phyloP scores from a whole-genome alignment of 345 rosid species.

The Atalantia buxifolia region DNA sequence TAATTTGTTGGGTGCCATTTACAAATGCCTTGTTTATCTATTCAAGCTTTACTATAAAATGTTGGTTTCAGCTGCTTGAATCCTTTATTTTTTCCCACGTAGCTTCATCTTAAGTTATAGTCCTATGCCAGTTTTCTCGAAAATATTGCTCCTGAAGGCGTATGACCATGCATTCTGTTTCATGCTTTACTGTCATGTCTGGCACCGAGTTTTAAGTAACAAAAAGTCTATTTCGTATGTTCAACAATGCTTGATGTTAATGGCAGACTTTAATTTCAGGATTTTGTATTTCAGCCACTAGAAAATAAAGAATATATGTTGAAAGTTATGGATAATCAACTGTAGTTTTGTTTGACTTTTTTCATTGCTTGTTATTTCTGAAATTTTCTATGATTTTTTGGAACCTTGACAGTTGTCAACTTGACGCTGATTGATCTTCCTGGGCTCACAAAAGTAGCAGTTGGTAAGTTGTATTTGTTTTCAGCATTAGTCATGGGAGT shows the following conservation, averaged over 20 bases:
- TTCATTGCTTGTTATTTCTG: background rate
- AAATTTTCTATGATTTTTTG: conserved; percentile 10
- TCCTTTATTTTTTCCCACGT: background rate
- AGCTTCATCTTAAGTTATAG: background rate
- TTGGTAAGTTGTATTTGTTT: conserved; percentile 55
- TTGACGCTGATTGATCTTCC: conserved; percentile 97
- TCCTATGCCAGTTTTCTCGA: background rate
- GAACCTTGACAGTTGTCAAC: conserved; percentile 77
- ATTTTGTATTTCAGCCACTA: background rate
- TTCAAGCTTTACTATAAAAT: background rate
- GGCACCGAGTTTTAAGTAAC: background rate
- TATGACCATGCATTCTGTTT: background rate
- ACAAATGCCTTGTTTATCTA: background rate
- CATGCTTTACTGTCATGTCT: background rate
- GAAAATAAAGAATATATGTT: background rate
- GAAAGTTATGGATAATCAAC: background rate
- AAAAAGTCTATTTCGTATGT: background rate
- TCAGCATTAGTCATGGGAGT: background rate
- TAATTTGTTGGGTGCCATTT: background rate
- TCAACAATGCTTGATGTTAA: background rate
- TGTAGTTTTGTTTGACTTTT: background rate
- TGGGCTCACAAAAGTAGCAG: conserved; percentile 98
- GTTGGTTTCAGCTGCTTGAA: background rate
- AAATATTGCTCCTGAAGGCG: background rate
- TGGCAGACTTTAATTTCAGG: background rate